phyloP scores from a whole-genome alignment of 805 yeast genomes.

The Yarrowia sp. region DNA sequence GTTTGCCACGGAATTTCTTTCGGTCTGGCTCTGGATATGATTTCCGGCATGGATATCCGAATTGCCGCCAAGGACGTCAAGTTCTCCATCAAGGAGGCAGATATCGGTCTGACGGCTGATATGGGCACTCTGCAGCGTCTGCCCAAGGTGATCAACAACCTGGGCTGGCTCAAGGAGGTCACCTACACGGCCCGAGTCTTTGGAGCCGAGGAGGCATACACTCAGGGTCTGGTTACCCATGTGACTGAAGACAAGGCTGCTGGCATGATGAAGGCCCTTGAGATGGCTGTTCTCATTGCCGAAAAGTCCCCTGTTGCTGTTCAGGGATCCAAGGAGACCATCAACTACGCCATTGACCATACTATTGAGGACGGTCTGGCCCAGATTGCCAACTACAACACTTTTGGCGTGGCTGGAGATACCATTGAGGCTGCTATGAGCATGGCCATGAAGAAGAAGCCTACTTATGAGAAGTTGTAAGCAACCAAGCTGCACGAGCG shows the following conservation, averaged over 20 bases:
- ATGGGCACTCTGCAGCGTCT: slow-evolving; percentile 72
- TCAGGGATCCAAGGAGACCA: slow-evolving; percentile 56
- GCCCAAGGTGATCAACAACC: slow-evolving; percentile 51
- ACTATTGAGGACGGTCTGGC: slow-evolving; percentile 48
- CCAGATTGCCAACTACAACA: slow-evolving; percentile 54
- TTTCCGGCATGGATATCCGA: slow-evolving; percentile 57
- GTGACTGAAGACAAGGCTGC: slow-evolving; percentile 45
- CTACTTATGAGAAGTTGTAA: slow-evolving; percentile 34
- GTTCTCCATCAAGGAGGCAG: slow-evolving; percentile 64
- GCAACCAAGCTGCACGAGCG: background rate
- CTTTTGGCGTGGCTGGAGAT: slow-evolving; percentile 39
- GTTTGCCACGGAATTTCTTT: slow-evolving; percentile 60
- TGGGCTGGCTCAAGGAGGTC: slow-evolving; percentile 55
- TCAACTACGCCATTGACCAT: slow-evolving; percentile 46
- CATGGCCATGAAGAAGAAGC: slow-evolving; percentile 34
- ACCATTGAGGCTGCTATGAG: slow-evolving; percentile 36
- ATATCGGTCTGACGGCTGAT: slow-evolving; percentile 73
- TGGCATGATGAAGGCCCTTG: slow-evolving; percentile 50
- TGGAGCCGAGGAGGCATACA: slow-evolving; percentile 51
- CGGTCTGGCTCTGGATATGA: slow-evolving; percentile 69
- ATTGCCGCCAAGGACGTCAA: slow-evolving; percentile 50
- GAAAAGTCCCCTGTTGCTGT: slow-evolving; percentile 56
- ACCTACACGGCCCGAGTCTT: slow-evolving; percentile 62
- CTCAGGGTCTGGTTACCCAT: slow-evolving; percentile 53
- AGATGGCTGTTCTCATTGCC: slow-evolving; percentile 49